Evolutionary conservation across 208 protist species (phyloP).

Genomic region (Leishmania amazonensis): DNA sequence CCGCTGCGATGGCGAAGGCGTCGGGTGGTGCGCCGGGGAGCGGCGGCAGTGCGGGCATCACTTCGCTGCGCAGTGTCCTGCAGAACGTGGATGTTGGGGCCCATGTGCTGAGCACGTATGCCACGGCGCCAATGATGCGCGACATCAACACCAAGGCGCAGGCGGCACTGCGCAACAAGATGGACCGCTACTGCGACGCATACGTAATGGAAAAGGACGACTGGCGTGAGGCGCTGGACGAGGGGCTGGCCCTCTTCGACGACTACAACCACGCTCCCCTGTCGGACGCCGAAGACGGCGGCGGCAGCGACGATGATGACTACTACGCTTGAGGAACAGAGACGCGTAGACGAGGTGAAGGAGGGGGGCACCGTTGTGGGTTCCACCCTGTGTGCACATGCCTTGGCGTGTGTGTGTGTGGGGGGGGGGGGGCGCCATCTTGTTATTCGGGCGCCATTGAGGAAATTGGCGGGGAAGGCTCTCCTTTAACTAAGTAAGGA

Average conservation of each 20-base stretch:
- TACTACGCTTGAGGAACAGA: background rate
- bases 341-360: background rate
- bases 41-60: background rate
- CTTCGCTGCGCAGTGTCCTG: constrained; percentile 14
- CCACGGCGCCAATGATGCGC: constrained; percentile 61
- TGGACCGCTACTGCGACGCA: constrained; percentile 40
- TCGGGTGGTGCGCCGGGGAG: background rate
- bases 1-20: background rate
- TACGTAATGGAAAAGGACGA: constrained; percentile 81
- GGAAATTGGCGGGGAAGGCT: background rate
- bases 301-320: constrained; percentile 24
- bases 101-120: constrained; percentile 73
- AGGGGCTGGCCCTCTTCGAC: constrained; percentile 62
- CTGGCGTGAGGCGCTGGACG: constrained; percentile 73
- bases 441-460: background rate
- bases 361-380: background rate
- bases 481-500: background rate
- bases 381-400: background rate
- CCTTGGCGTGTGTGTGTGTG: background rate
- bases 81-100: constrained; percentile 54
- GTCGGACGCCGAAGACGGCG: constrained; percentile 35
- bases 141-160: constrained; percentile 34
- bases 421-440: background rate
- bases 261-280: constrained; percentile 71
- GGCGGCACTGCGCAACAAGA: constrained; percentile 42